phyloP scores from a whole-genome alignment of 306 rosid species.

The Alnus rubra region DNA sequence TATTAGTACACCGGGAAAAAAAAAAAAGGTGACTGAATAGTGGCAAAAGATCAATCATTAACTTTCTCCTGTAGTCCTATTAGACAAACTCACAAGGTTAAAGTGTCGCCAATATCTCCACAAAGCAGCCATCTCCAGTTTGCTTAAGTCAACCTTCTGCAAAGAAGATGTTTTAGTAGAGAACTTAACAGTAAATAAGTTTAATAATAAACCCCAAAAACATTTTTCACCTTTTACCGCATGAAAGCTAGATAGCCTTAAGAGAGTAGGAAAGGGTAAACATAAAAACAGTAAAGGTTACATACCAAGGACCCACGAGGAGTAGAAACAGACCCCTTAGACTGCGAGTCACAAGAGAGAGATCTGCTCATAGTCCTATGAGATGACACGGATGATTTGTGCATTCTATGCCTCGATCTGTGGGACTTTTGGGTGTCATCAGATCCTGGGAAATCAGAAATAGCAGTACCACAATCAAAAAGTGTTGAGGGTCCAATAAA shows the following conservation, averaged over 20 bases:
- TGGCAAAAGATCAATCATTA: no score
- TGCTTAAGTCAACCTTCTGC: conserved; percentile 90
- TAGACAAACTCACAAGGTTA: conserved; percentile 69
- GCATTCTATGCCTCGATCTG: conserved; percentile 86
- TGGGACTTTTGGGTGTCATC: conserved; percentile 89
- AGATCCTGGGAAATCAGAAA: conserved; percentile 62
- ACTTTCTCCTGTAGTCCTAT: neutral
- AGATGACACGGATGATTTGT: conserved; percentile 84
- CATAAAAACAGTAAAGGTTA: conserved; percentile 27
- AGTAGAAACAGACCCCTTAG: conserved; percentile 78
- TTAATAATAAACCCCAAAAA: neutral
- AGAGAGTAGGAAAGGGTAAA: conserved; percentile 11
- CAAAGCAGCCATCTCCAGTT: conserved; percentile 90
- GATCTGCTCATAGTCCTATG: conserved; percentile 89
- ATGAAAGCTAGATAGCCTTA: neutral
- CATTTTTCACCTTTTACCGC: neutral
- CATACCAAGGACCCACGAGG: conserved; percentile 79
- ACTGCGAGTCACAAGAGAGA: conserved; percentile 85
- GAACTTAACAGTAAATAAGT: neutral
- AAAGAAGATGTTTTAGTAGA: conserved; percentile 8
- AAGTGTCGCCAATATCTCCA: conserved; percentile 99
- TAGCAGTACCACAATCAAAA: conserved; percentile 44
- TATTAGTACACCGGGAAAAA: conserved; percentile 1
- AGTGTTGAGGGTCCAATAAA: conserved; percentile 43
- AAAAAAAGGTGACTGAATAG: conserved; percentile 8